Conservation (phyloP, 2,329 filamentous ascomycete genomes). For the Orbilia javanica region DNA sequence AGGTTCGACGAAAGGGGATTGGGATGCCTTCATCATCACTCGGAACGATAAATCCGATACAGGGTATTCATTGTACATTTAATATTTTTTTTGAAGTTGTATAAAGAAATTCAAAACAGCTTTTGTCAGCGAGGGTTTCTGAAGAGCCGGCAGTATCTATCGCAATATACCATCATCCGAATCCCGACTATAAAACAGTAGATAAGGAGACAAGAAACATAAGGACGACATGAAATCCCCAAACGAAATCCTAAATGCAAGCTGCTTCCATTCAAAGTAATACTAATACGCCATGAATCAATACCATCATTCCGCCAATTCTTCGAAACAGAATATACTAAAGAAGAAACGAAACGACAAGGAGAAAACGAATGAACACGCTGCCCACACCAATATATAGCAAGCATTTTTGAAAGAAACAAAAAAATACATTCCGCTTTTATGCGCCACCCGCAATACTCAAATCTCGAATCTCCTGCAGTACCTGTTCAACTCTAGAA, state of each 20-base stretch:
- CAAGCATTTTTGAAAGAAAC: neutral
- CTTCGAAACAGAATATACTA: neutral
- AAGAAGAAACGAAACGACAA: neutral
- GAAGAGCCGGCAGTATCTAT: neutral
- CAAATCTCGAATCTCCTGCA: slow-evolving; percentile 96
- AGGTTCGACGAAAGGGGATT: neutral
- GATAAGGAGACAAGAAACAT: neutral
- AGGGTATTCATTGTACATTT: slow-evolving; percentile 44
- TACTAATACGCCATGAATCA: slow-evolving; percentile 47
- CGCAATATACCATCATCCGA: neutral
- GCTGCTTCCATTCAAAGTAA: slow-evolving; percentile 12
- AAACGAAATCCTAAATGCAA: slow-evolving; percentile 16
- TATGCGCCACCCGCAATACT: slow-evolving; percentile 85
- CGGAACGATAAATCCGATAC: neutral
- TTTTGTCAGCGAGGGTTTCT: slow-evolving; percentile 5
- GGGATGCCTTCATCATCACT: neutral
- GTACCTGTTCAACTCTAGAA: slow-evolving; percentile 88
- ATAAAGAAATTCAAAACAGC: slow-evolving; percentile 26
- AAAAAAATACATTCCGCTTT: slow-evolving; percentile 48
- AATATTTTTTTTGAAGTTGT: slow-evolving; percentile 14
- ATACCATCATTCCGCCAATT: slow-evolving; percentile 24
- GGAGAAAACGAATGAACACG: slow-evolving; percentile 13
- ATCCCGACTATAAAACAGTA: neutral
- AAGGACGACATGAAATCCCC: neutral
- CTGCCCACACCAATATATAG: neutral